Evolutionary conservation across 2,329 filamentous ascomycete species (phyloP), one percentile per base, ranked within the genome.

Genomic region (Myrmaecium sp.): DNA sequence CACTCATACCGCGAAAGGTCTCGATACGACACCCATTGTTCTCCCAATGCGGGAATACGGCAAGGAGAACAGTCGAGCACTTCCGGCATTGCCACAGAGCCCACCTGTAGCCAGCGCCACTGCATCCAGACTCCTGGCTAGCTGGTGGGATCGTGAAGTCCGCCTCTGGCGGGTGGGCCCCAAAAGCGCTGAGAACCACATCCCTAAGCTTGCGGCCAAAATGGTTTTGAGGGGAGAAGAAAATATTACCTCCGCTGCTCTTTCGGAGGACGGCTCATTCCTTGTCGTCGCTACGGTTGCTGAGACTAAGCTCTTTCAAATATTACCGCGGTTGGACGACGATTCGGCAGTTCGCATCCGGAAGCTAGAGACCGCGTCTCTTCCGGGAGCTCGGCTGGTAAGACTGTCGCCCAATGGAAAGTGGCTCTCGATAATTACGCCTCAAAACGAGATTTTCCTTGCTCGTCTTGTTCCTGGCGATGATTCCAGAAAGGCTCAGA

Each of bases 131-230:
- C 58, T 94, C 13, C 57, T 98, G 14, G 69, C 89, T 42, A 81
- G 80, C 48, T 95, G 83, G 79, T 95, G 84, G 82, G 80, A 86
- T 36, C 67, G 77, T 30, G 79, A 91, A 47, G 62, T 95, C 25
- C 74, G 77, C 38, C 67, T 98, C 33, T 98, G 84, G 83, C 67
- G 62, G 21, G 54, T 78, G 47, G 53, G 54, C 31, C 34, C 63
- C 59, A 36, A 62, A 38, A 54, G 47, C 39, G 46, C 41, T 33
- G 58, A 66, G 25, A 46, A 51, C 16, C 44, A 52, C 21, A 51
- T 43, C 29, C 51, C 47, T 13, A 56, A 49, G 35, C 43, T 57
- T 8, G 44, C 57, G 7, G 50, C 50, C 13, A 45, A 47, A 21
- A 35, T 59, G 9, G 46, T 45, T 4, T 30, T 59, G 9, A 51